Evolutionary conservation across 225 moss, liverwort and hornwort genomes (phyloP).

Genomic region (Pseudoscleropodium purum): DNA sequence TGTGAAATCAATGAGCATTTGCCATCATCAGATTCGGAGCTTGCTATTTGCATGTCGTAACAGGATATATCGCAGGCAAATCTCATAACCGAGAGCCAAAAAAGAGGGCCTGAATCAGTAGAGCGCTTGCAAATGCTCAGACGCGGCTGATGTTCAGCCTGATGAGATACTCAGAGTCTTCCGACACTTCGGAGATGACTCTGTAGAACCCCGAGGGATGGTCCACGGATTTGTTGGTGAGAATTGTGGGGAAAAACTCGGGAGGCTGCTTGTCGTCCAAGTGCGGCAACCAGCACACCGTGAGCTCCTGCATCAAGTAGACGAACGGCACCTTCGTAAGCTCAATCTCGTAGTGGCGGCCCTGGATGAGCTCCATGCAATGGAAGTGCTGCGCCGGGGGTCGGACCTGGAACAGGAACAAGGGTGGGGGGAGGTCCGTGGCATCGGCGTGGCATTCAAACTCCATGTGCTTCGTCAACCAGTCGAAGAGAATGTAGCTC

Average conservation of each 20-base stretch:
- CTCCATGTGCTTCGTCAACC: conserved; percentile 13
- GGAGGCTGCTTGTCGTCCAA: not conserved
- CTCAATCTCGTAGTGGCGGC: conserved; percentile 9
- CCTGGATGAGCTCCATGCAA: not conserved
- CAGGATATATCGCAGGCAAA: not conserved
- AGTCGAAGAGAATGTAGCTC: conserved; percentile 3
- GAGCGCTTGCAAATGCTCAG: not conserved
- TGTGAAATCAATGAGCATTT: too few relatives aligned
- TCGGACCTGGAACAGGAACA: not conserved
- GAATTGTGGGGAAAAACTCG: not conserved
- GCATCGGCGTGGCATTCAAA: not conserved
- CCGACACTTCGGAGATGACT: conserved; percentile 1
- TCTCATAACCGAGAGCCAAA: not conserved
- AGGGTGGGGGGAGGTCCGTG: not conserved
- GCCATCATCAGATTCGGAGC: not conserved
- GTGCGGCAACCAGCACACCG: conserved; percentile 5
- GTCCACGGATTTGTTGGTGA: not conserved
- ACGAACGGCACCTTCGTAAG: not conserved
- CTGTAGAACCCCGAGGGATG: conserved; percentile 26
- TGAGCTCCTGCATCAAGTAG: conserved; percentile 17
- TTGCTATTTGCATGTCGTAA: not conserved
- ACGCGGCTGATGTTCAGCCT: conserved; percentile 8
- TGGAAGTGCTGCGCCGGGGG: not conserved
- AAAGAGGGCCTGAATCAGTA: not conserved
- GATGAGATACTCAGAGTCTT: conserved; percentile 13